These are phyloP conservation scores for Triticum timopheevii DNA, from an alignment of 176 grass and related monocot genomes.

Conservation along the genomic window DNA sequence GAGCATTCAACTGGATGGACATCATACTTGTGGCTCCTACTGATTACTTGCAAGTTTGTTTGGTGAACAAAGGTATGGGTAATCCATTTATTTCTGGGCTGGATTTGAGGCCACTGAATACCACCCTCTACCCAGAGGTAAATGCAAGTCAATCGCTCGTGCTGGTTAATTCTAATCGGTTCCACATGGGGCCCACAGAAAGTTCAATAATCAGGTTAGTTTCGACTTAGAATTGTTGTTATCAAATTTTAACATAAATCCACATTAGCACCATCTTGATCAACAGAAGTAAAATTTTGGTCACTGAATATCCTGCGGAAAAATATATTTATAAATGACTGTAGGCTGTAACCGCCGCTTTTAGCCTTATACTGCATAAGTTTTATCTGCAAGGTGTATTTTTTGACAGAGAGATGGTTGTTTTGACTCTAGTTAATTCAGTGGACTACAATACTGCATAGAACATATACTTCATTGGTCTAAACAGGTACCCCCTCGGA, in stretches of 20 bases:
- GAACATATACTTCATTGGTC: constrained; percentile 19
- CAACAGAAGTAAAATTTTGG: not conserved
- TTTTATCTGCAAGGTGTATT: not conserved
- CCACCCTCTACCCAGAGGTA: constrained; percentile 23
- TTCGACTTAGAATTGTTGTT: not conserved
- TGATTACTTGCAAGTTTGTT: constrained; percentile 53
- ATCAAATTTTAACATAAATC: not conserved
- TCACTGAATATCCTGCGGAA: not conserved
- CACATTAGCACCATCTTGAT: not conserved
- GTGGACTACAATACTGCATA: not conserved
- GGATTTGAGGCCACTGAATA: constrained; percentile 41
- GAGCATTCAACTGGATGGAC: constrained; percentile 28
- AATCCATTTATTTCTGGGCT: constrained; percentile 52
- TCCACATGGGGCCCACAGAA: constrained; percentile 24
- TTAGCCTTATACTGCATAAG: not conserved
- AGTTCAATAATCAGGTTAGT: constrained; percentile 24
- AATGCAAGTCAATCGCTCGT: constrained; percentile 46
- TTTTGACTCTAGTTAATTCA: constrained; percentile 1
- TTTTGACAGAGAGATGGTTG: not conserved
- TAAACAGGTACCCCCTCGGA: constrained; percentile 59
- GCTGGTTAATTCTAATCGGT: constrained; percentile 25
- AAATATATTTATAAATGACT: not conserved
- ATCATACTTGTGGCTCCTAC: constrained; percentile 36
- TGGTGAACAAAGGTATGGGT: constrained; percentile 41
- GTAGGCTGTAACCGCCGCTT: not conserved